Base-by-base conservation (phyloP, 176 grass and related monocot genomes). In the Chloris gayana region DNA sequence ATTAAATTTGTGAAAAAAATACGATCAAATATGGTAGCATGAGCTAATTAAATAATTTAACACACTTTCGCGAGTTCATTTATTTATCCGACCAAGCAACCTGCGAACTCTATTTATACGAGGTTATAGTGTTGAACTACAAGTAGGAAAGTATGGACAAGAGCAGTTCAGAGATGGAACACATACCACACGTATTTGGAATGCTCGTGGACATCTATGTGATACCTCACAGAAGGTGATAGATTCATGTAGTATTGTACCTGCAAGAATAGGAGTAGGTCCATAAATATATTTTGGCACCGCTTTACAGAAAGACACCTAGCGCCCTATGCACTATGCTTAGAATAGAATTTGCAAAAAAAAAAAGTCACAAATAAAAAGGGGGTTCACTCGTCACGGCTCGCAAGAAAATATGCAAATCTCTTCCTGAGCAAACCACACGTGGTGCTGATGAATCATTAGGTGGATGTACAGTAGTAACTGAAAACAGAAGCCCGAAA, bases 111-210 rank as follows among this genome's bases (percentile, higher is more conserved):
- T 69, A 41, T 38, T 31, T 14, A 73, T 14, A 59, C 57, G 24
- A 17, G 38, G 17, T 21, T 46, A 0, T 12, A 70, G 61, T 46
- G 67, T 14, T 77, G 24, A 13, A 69, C 46, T 89, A 59, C 58
- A 70, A 76, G 17, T 60, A 64, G 4, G 34, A 69, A 62, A 76
- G 25, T 42, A 78, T 51, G 45, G 47, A 58, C 70, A 87, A 44
- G 66, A 44, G 66, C 33, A 84, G 73, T 38, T 6, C 51, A 68
- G 54, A 82, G 68, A 84, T 82, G 62, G 49, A 81, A 51, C 47
- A 92, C 91, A 51, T 93, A 93, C 91, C 91, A 86, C 72, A 74
- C 46, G n/a, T 60, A 39, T 74, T 81, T 18, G 66, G 7, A 82
- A 37, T 41, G 68, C 69, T 66, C 11, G 45, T 76, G 70, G 60